Base-by-base conservation (phyloP, 345 rosid genomes). In the Gossypium raimondii region DNA sequence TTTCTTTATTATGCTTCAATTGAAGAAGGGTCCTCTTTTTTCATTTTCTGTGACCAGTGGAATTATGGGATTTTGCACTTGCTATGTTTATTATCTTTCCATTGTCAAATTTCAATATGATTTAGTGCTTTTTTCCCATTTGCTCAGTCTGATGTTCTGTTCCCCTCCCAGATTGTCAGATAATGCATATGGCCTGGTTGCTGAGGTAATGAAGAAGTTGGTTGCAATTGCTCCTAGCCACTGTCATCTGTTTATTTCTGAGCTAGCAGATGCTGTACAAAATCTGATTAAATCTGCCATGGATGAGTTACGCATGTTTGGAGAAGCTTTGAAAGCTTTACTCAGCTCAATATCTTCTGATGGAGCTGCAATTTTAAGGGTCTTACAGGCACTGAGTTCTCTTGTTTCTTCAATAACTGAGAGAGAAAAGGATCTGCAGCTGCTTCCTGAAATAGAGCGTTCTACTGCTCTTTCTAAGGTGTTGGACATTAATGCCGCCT, bases 351-450 rank as follows among this genome's bases (percentile, higher is more conserved):
- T 93, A 72, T 86, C 93, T 56, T 88, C 93, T 11, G 98, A 94
- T 84, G 98, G 98, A 73, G 93, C 98, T 79, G 89, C 98, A 69
- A 89, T 92, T 73, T 83, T 94, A 77, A 86, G 98, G 86, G 98
- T 92, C 75, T 78, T 94, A 76, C 98, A 92, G 82, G 92, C 97
- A 22, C 77, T 94, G 51, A 94, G 97, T 85, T 86, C 97, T 61
- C 90, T 94, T 82, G 87, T 87, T 67, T 65, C 86, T 14, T 85
- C 89, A 44, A 69, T 92, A 61, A 76, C 52, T 67, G 87, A 87
- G 51, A 89, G 87, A 84, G 93, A 81, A 73, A 91, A 86, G 81
- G 88, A 81, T 74, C 80, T 72, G 67, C 88, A 76, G 75, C 79
- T 78, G 78, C 84, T 82, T 56, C 85, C 81, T 29, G 90, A 87